These are phyloP conservation scores for Sphaerulina populicola DNA, from an alignment of 2,329 filamentous ascomycete genomes.

Conservation along the genomic window DNA sequence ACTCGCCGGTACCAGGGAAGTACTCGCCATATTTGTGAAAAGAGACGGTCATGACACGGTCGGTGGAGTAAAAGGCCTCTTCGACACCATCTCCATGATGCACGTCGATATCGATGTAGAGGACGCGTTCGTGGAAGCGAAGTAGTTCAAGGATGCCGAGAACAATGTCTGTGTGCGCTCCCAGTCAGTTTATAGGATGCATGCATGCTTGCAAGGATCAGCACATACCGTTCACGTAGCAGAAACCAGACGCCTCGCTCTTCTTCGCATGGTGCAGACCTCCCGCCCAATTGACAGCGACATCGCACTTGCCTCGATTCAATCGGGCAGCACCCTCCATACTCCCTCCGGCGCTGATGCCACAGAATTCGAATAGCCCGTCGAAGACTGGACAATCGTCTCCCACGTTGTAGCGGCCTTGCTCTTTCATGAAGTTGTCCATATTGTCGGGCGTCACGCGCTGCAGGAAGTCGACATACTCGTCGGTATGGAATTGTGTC, in stretches of 20 bases:
- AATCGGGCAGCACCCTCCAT: slow-evolving; percentile 64
- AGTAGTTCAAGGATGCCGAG: slow-evolving; percentile 58
- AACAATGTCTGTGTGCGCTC: slow-evolving; percentile 48
- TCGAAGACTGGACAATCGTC: slow-evolving; percentile 59
- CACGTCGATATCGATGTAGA: slow-evolving; percentile 61
- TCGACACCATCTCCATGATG: slow-evolving; percentile 62
- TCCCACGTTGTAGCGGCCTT: slow-evolving; percentile 66
- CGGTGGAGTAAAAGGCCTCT: slow-evolving; percentile 63
- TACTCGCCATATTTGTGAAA: slow-evolving; percentile 69
- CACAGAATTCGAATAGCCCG: slow-evolving; percentile 62
- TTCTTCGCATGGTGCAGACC: slow-evolving; percentile 45
- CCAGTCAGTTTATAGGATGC: slow-evolving; percentile 1
- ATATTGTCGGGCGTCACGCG: slow-evolving; percentile 98
- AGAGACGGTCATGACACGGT: slow-evolving; percentile 63
- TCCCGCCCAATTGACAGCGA: slow-evolving; percentile 50
- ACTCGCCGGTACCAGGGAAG: slow-evolving; percentile 61
- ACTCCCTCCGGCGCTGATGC: slow-evolving; percentile 60
- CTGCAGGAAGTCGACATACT: slow-evolving; percentile 63
- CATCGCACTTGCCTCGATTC: slow-evolving; percentile 60
- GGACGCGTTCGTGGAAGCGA: slow-evolving; percentile 55
- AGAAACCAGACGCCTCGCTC: slow-evolving; percentile 42
- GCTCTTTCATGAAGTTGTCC: slow-evolving; percentile 84
- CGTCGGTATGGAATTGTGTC: slow-evolving; percentile 65
- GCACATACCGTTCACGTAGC: slow-evolving; percentile 41
- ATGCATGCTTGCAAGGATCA: not conserved